These are phyloP conservation scores for Trifolium repens DNA, from an alignment of 306 rosid species.

Conservation along the genomic window DNA sequence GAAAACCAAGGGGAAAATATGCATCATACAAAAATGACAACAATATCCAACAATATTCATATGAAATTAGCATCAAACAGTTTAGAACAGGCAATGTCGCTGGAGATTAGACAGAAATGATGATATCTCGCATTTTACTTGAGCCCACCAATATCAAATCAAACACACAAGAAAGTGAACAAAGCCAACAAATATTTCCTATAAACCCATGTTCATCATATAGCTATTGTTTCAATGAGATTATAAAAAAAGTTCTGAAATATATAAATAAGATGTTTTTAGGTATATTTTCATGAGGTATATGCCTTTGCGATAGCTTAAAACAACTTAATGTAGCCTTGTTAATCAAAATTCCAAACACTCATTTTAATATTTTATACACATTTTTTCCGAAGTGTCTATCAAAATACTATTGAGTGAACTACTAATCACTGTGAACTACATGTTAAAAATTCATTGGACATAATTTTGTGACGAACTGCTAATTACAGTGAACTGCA, in stretches of 20 bases:
- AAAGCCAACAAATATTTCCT: constrained; percentile 1
- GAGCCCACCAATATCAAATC: constrained; percentile 1
- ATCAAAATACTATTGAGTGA: not conserved
- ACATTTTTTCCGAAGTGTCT: not conserved
- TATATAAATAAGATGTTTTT: not conserved
- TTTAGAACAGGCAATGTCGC: constrained; percentile 10
- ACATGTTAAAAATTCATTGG: not conserved
- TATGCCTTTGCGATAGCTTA: not conserved
- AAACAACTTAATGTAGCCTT: not conserved
- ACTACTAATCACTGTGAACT: too few species aligned
- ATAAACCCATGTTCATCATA: constrained; percentile 7
- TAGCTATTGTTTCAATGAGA: not conserved
- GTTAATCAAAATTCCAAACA: not conserved
- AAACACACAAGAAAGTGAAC: constrained; percentile 7
- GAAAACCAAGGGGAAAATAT: constrained; percentile 1
- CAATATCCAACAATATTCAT: not conserved
- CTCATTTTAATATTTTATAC: not conserved
- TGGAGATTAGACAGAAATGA: not conserved
- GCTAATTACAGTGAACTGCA: constrained; percentile 3
- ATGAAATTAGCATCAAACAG: constrained; percentile 21
- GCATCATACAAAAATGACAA: not conserved
- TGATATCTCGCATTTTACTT: not conserved
- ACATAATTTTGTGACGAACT: not conserved
- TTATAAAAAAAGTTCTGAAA: not conserved
- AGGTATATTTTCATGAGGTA: not conserved